A percentile compares a stretch with the other conserved stretches of the same genome.
Conservation (phyloP, 495 filamentous ascomycete genomes). For the Letharia columbiana region DNA sequence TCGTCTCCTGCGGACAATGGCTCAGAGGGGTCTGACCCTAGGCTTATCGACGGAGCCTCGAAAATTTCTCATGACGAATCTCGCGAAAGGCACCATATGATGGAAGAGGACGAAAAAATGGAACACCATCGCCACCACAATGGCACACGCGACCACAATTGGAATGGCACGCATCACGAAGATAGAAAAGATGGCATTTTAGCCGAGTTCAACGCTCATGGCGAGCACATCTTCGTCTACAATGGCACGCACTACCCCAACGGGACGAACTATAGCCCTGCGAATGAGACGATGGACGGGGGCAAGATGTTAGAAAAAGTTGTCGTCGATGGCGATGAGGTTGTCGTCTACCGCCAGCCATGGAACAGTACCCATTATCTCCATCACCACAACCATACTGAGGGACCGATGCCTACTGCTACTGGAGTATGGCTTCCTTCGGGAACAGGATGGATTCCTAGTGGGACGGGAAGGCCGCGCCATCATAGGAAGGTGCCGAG, state of each 20-base stretch:
- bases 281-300: neutral
- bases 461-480: neutral
- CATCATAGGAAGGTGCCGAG: neutral
- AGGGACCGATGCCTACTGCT: neutral
- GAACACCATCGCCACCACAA: conserved; percentile 1
- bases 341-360: neutral
- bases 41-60: neutral
- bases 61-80: neutral
- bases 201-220: neutral
- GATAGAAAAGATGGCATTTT: neutral
- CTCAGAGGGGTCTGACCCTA: neutral
- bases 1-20: neutral
- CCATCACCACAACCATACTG: neutral
- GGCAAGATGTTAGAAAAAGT: neutral
- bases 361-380: neutral
- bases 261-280: conserved; percentile 1
- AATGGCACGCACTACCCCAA: conserved; percentile 6
- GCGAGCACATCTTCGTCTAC: neutral
- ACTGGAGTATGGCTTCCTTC: conserved; percentile 1
- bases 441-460: conserved; percentile 2
- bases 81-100: neutral
- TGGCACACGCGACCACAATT: neutral
- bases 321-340: neutral
- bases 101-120: neutral
- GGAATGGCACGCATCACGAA: neutral